A percentile compares a stretch with the other conserved stretches of the same genome.
Conservation (phyloP, 1,284 basidiomycete genomes). For the Malassezia furfur region DNA sequence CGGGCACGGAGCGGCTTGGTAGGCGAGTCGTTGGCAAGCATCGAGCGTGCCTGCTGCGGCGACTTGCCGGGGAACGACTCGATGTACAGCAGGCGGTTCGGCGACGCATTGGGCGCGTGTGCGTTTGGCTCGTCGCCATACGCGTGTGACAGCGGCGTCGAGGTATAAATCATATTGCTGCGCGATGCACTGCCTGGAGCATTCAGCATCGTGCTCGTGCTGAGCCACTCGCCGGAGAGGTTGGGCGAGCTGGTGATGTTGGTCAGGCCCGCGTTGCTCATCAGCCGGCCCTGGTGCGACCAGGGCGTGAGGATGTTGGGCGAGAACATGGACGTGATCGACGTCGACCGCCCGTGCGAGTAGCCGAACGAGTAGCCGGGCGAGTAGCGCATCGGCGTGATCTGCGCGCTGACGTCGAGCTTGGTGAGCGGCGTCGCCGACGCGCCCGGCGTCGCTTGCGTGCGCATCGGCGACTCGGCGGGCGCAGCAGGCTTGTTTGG, state of each 20-base stretch:
- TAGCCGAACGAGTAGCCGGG: conserved; percentile 1
- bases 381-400: conserved; percentile 19
- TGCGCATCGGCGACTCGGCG: neutral
- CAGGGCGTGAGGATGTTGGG: conserved; percentile 16
- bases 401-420: conserved; percentile 10
- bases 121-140: neutral
- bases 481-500: neutral
- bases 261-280: conserved; percentile 11
- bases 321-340: conserved; percentile 9
- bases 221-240: conserved; percentile 4
- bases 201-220: neutral
- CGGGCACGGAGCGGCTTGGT: neutral
- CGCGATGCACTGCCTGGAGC: neutral
- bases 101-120: neutral
- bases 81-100: conserved; percentile 12
- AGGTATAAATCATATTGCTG: conserved; percentile 1
- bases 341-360: neutral
- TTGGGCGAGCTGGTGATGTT: conserved; percentile 13
- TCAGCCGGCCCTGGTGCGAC: conserved; percentile 15
- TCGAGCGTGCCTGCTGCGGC: conserved; percentile 1
- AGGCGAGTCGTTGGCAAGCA: conserved; percentile 3
- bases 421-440: conserved; percentile 14
- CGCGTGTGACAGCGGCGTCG: conserved; percentile 13
- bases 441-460: neutral
- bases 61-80: conserved; percentile 19